A percentile compares a stretch with the other conserved stretches of the same genome.
These are phyloP conservation scores for Claviceps africana DNA, from an alignment of 2,329 filamentous ascomycete genomes.

Conservation along the genomic window DNA sequence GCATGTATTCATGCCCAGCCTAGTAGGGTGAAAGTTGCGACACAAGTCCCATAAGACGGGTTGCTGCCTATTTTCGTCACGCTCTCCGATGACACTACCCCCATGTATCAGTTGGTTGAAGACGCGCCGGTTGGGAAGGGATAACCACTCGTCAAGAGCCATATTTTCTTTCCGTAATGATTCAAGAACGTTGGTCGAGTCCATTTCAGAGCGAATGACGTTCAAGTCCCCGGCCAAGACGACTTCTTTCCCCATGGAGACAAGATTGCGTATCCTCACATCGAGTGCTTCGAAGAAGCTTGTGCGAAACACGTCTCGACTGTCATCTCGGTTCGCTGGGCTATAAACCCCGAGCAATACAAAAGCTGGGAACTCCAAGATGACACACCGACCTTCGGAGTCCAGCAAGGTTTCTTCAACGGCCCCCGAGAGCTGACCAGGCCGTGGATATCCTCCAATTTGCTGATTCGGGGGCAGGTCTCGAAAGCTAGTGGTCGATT, in stretches of 20 bases:
- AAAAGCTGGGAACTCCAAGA: slow-evolving; percentile 89
- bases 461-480: slow-evolving; percentile 59
- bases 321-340: slow-evolving; percentile 76
- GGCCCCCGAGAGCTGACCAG: slow-evolving; percentile 47
- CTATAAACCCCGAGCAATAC: slow-evolving; percentile 87
- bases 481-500: slow-evolving; percentile 54
- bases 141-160: slow-evolving; percentile 58
- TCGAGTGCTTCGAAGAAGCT: slow-evolving; percentile 72
- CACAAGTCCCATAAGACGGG: slow-evolving; percentile 75
- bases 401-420: slow-evolving; percentile 65
- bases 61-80: slow-evolving; percentile 54
- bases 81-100: slow-evolving; percentile 51
- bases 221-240: slow-evolving; percentile 83
- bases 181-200: slow-evolving; percentile 63
- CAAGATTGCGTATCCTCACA: slow-evolving; percentile 69
- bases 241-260: slow-evolving; percentile 68
- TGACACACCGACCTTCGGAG: slow-evolving; percentile 79
- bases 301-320: slow-evolving; percentile 67
- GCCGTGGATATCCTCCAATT: slow-evolving; percentile 77
- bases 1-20: slow-evolving; percentile 88
- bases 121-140: slow-evolving; percentile 55
- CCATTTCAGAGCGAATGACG: slow-evolving; percentile 53
- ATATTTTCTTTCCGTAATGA: slow-evolving; percentile 55
- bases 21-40: slow-evolving; percentile 63
- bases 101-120: slow-evolving; percentile 76